Percentiles rank a stretch among this genome's conserved stretches.
phyloP scores from a whole-genome alignment of 306 rosid genomes.

The Castanospermum australe region DNA sequence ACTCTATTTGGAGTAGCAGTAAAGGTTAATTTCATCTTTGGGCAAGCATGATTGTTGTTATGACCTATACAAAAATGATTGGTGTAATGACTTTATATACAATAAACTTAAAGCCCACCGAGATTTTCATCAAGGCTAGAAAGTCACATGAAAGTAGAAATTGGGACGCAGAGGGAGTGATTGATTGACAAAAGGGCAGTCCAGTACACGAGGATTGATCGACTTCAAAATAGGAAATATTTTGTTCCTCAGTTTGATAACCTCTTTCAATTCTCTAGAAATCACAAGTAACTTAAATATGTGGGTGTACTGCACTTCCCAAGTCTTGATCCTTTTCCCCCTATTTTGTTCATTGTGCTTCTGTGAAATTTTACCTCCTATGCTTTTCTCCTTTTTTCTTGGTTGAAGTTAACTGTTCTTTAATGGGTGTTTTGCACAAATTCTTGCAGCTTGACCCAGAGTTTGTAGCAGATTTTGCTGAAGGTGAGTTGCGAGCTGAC shows the following conservation, averaged over 20 bases:
- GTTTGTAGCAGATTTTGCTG: constrained; percentile 60
- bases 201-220: too few species aligned
- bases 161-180: too few species aligned
- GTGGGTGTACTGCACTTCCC: too few species aligned
- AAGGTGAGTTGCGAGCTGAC: constrained; percentile 69
- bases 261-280: too few species aligned
- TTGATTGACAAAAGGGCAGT: too few species aligned
- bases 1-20: background rate
- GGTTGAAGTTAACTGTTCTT: constrained; percentile 8
- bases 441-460: constrained; percentile 78
- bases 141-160: too few species aligned
- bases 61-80: background rate
- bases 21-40: background rate
- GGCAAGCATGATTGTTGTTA: background rate
- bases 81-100: background rate
- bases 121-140: background rate
- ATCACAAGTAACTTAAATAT: too few species aligned
- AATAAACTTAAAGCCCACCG: background rate
- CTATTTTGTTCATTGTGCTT: too few species aligned
- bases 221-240: too few species aligned
- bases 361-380: background rate
- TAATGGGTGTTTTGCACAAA: constrained; percentile 24
- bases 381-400: background rate
- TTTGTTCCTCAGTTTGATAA: too few species aligned
- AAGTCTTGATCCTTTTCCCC: too few species aligned